Base-by-base conservation (phyloP, 1,139 yeast genomes). In the Debaryomyces coudertii region DNA sequence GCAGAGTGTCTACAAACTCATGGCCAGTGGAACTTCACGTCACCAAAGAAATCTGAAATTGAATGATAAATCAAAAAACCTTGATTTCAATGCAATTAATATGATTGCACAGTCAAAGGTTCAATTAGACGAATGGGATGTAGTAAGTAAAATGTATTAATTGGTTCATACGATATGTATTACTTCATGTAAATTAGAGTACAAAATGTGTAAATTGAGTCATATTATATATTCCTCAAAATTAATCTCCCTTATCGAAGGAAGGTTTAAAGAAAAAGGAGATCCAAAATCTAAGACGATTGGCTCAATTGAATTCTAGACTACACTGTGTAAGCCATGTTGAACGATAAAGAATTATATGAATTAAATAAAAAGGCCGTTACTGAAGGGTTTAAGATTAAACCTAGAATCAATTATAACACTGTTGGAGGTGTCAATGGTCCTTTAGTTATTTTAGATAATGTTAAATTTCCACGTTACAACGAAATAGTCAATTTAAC, bases 391-490 rank as follows among this genome's bases (percentile, higher is more conserved):
- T 90, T 90, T 75, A 84, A 87, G 56, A 85, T 90, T 63, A 85
- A 88, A 66, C 97, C 97, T 52, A 85, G 96, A 73, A 69, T 89
- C 57, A 87, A 85, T 61, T 93, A 93, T 73, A 93, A 93, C 76
- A 93, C 99, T 24, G 99, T 93, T 53, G 93, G 93, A 45, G 98
- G 97, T 65, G 96, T 93, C 61, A 93, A 93, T 70, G 99, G 99
- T 51, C 99, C 99, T 7, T 81, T 93, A 67, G 99, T 93, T 51
- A 90, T 93, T 62, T 79, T 93, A 62, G 98, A 93, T 68, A 88
- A 93, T 58, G 98, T 93, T 64, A 93, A 93, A 73, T 92, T 88
- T 69, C 99, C 99, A 50, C 85, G 96, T 62, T 93, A 80, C 75
- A 90, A 90, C 63, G 99, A 93, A 73, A 95, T 93, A 73, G 99